These are phyloP conservation scores for Botrytis tulipae DNA, from an alignment of 2,329 filamentous ascomycete genomes.

Conservation along the genomic window DNA sequence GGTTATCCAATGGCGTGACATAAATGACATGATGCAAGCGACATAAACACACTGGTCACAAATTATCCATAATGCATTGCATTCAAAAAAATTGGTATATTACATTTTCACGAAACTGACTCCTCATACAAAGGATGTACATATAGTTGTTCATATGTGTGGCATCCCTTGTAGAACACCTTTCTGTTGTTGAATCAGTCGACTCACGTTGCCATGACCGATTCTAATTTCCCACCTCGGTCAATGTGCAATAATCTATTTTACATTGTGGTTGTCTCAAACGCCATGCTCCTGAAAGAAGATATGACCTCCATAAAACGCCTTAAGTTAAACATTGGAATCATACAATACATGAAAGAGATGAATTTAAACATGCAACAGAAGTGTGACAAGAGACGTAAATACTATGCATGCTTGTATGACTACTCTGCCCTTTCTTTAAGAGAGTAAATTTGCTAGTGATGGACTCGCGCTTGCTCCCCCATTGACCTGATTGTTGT, in stretches of 20 bases:
- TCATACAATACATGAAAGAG: slow-evolving; percentile 41
- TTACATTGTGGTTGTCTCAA: slow-evolving; percentile 15
- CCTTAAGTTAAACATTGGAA: slow-evolving; percentile 6
- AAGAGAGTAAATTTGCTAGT: slow-evolving; percentile 70
- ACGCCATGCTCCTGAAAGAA: slow-evolving; percentile 15
- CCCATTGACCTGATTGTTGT: slow-evolving; percentile 49
- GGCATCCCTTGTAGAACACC: not conserved
- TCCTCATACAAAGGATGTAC: not conserved
- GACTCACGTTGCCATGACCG: not conserved
- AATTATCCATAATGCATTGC: not conserved
- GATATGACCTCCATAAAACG: slow-evolving; percentile 11
- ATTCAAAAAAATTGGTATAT: not conserved
- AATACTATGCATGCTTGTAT: not conserved
- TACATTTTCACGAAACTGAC: not conserved
- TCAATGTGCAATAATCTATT: slow-evolving; percentile 4
- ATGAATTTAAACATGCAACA: slow-evolving; percentile 38
- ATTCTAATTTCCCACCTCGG: slow-evolving; percentile 15
- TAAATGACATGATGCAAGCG: not conserved
- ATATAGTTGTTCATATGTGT: not conserved
- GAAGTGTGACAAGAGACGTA: not conserved
- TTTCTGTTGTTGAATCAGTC: not conserved
- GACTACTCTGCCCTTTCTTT: slow-evolving; percentile 20
- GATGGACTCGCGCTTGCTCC: slow-evolving; percentile 79
- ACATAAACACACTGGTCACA: not conserved
- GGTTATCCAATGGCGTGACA: not conserved